Percentiles rank a stretch among this genome's conserved stretches.
Conservation (phyloP, 1,284 basidiomycete species). For the Puccinia polysora region DNA sequence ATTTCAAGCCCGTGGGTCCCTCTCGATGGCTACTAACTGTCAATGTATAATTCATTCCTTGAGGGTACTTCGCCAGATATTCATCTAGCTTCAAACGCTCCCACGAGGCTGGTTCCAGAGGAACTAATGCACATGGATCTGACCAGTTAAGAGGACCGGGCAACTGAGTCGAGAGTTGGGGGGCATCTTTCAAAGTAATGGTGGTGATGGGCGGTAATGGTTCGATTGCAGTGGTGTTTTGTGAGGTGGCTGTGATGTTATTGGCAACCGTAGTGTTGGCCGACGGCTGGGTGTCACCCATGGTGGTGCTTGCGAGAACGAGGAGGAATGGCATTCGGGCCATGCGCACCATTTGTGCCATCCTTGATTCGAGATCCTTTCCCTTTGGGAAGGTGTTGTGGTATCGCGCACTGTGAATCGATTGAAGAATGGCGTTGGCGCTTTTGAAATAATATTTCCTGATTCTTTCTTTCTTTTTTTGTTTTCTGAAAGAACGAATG, state of each 20-base stretch:
- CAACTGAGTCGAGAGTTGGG: neutral
- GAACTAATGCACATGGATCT: conserved; percentile 33
- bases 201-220: conserved; percentile 5
- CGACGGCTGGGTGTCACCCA: neutral
- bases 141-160: conserved; percentile 26
- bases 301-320: conserved; percentile 1
- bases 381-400: neutral
- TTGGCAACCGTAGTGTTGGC: neutral
- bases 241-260: neutral
- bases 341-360: neutral
- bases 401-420: no score
- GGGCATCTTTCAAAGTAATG: neutral
- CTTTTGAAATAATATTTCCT: neutral
- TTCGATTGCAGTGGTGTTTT: neutral
- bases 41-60: conserved; percentile 18
- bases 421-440: neutral
- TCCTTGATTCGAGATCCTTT: neutral
- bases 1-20: neutral
- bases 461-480: neutral
- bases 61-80: conserved; percentile 24
- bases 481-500: conserved; percentile 2
- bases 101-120: conserved; percentile 26
- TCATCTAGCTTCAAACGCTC: conserved; percentile 25
- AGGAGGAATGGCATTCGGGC: conserved; percentile 8
- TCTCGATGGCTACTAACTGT: neutral